phyloP scores from a whole-genome alignment of 768 basidiomycete species.

The Tylopilus subfusipes region DNA sequence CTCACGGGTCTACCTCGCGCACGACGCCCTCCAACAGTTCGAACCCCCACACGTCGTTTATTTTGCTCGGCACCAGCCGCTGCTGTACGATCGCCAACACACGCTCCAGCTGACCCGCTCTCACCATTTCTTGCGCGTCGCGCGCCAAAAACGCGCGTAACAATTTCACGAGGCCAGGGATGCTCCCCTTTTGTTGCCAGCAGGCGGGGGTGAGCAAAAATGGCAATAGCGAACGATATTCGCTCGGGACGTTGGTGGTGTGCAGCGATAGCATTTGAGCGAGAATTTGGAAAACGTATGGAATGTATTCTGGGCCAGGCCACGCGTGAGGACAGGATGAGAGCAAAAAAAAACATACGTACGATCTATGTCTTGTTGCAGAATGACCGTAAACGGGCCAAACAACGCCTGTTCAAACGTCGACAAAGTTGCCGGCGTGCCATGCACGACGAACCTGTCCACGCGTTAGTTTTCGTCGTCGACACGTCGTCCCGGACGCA shows the following conservation, averaged over 20 bases:
- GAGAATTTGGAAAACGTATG: conserved; percentile 95
- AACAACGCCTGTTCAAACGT: conserved; percentile 86
- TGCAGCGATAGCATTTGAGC: conserved; percentile 94
- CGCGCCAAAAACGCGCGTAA: conserved; percentile 78
- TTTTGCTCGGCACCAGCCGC: conserved; percentile 79
- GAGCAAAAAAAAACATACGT: too few species aligned
- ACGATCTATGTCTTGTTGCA: conserved; percentile 95
- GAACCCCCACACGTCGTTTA: conserved; percentile 89
- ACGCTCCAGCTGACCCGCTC: conserved; percentile 65
- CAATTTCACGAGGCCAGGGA: conserved; percentile 89
- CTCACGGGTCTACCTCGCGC: too few species aligned
- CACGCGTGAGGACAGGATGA: not conserved
- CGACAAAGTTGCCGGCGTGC: conserved; percentile 59
- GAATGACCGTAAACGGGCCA: conserved; percentile 79
- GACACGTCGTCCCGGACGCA: conserved; percentile 26
- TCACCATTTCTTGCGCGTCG: conserved; percentile 65
- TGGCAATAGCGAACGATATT: conserved; percentile 76
- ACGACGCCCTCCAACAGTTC: conserved; percentile 82
- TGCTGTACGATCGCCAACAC: conserved; percentile 90
- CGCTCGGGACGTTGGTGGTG: conserved; percentile 55
- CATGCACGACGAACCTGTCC: conserved; percentile 74
- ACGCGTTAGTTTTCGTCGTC: not conserved
- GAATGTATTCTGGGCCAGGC: conserved; percentile 71
- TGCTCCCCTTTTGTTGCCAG: conserved; percentile 93
- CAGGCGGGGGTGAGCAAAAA: conserved; percentile 80